These are phyloP conservation scores for Dactylellina leptospora DNA, from an alignment of 2,329 filamentous ascomycete species.

Conservation along the genomic window DNA sequence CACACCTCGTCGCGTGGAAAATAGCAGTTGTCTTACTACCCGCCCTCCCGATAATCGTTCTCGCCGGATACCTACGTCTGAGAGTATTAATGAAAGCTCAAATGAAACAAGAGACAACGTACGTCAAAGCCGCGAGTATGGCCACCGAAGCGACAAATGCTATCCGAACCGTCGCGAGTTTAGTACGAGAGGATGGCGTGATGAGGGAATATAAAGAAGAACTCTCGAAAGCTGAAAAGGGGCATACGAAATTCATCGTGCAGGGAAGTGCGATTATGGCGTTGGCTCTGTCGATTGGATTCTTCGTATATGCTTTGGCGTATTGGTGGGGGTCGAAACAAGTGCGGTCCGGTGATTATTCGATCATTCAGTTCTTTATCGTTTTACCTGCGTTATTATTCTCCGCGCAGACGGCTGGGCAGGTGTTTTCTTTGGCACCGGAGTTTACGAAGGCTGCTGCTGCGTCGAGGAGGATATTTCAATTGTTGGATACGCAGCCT, in stretches of 20 bases:
- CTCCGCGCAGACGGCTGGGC: slow-evolving; percentile 76
- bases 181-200: slow-evolving; percentile 67
- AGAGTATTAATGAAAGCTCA: slow-evolving; percentile 68
- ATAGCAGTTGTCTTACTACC: slow-evolving; percentile 65
- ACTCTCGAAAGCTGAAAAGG: slow-evolving; percentile 62
- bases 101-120: slow-evolving; percentile 71
- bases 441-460: slow-evolving; percentile 74
- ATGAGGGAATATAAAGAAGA: slow-evolving; percentile 61
- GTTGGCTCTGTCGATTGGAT: slow-evolving; percentile 68
- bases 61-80: slow-evolving; percentile 63
- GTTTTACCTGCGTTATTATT: slow-evolving; percentile 76
- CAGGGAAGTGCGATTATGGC: slow-evolving; percentile 64
- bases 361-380: slow-evolving; percentile 76
- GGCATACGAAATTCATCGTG: slow-evolving; percentile 64
- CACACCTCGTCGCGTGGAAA: slow-evolving; percentile 65
- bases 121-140: slow-evolving; percentile 70
- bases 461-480: slow-evolving; percentile 68
- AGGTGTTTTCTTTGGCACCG: slow-evolving; percentile 78
- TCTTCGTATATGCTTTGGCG: slow-evolving; percentile 76
- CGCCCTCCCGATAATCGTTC: slow-evolving; percentile 64
- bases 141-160: slow-evolving; percentile 73
- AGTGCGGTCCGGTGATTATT: slow-evolving; percentile 72
- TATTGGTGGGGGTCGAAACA: slow-evolving; percentile 82
- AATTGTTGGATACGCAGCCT: slow-evolving; percentile 57
- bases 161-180: slow-evolving; percentile 70